Evolutionary conservation across 306 rosid genomes (phyloP).

Genomic region (Citrullus mucosospermus): DNA sequence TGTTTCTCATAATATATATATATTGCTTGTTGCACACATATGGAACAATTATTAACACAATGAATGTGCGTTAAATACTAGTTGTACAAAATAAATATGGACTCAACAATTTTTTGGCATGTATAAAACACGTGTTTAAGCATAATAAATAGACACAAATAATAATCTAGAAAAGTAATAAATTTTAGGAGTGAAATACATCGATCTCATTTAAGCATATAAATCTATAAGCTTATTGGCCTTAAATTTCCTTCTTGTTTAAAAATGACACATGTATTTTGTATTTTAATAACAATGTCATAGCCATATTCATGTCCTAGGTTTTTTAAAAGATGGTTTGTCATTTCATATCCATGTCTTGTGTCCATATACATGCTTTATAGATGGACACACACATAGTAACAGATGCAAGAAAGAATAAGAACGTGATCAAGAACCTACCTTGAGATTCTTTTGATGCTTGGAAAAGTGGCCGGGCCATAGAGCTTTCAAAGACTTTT

Average conservation of each 20-base stretch:
- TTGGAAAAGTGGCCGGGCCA: conserved; percentile 17
- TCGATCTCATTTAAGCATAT: not conserved
- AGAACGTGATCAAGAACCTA: conserved; percentile 22
- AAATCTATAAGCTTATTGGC: not conserved
- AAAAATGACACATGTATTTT: too few relatives aligned
- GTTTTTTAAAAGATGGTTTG: not conserved
- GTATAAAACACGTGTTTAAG: not conserved
- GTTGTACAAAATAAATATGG: not conserved
- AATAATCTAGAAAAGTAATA: not conserved
- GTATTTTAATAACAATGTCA: not conserved
- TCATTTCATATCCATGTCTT: not conserved
- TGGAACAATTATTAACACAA: too few relatives aligned
- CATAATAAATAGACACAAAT: not conserved
- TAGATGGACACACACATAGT: not conserved
- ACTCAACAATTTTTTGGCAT: too few relatives aligned
- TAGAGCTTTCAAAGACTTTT: conserved; percentile 4
- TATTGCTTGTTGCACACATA: not conserved
- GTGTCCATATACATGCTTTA: not conserved
- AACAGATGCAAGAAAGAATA: not conserved
- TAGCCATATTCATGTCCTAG: not conserved
- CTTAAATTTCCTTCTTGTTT: not conserved
- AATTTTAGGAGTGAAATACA: too few relatives aligned
- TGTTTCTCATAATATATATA: too few relatives aligned
- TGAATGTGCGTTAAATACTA: too few relatives aligned
- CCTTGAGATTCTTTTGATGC: conserved; percentile 19